A percentile compares a stretch with the other conserved stretches of the same genome.
Conservation (phyloP, 2,329 filamentous ascomycete genomes). For the Diaporthe amygdali region DNA sequence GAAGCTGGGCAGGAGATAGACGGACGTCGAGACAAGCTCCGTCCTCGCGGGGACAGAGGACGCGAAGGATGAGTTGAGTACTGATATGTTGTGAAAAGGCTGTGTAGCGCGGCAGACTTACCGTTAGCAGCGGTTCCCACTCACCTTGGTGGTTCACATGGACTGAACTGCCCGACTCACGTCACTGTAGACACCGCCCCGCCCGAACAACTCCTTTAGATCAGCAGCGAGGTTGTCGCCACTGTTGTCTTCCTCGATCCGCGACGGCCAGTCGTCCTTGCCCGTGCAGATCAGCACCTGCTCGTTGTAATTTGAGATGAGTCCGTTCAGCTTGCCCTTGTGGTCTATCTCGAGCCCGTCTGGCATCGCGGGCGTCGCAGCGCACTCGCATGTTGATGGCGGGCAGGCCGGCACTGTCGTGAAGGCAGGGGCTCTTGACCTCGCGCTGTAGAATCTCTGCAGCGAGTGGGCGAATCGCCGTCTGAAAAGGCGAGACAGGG, state of each 20-base stretch:
- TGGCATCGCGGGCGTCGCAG: slow-evolving; percentile 68
- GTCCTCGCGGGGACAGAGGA: slow-evolving; percentile 55
- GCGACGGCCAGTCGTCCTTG: slow-evolving; percentile 78
- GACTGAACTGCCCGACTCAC: slow-evolving; percentile 48
- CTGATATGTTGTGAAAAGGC: slow-evolving; percentile 83
- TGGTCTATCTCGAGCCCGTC: slow-evolving; percentile 76
- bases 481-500: not conserved
- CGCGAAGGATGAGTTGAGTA: slow-evolving; percentile 78
- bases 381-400: slow-evolving; percentile 76
- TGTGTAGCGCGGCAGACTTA: slow-evolving; percentile 45
- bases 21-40: slow-evolving; percentile 63
- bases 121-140: slow-evolving; percentile 35
- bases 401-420: slow-evolving; percentile 67
- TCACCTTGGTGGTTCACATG: not conserved
- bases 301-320: slow-evolving; percentile 79
- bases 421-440: slow-evolving; percentile 35
- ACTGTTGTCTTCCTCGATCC: slow-evolving; percentile 81
- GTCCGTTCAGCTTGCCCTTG: slow-evolving; percentile 71
- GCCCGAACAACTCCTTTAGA: slow-evolving; percentile 72
- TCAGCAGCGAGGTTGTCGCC: slow-evolving; percentile 72
- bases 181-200: slow-evolving; percentile 70
- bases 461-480: not conserved
- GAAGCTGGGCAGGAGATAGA: slow-evolving; percentile 83
- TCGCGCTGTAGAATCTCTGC: slow-evolving; percentile 17
- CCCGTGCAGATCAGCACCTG: slow-evolving; percentile 87